Conservation (phyloP, 2,329 filamentous ascomycete genomes). For the Cryphonectria carpinicola region DNA sequence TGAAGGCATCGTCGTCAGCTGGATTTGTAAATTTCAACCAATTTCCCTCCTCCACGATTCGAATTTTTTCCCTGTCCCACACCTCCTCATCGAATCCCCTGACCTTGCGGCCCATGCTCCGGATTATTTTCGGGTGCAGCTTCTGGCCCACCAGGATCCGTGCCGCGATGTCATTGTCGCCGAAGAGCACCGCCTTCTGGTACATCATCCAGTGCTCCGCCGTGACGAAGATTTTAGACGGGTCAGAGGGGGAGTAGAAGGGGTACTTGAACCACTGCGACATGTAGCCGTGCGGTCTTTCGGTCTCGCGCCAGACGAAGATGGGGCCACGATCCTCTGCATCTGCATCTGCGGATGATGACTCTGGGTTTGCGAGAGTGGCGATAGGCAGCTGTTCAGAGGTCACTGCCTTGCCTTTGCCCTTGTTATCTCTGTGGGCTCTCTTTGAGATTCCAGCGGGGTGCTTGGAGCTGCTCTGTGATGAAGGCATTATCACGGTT, state of each 20-base stretch:
- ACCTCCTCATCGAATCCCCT: constrained; percentile 51
- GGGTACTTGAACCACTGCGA: constrained; percentile 63
- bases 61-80: constrained; percentile 56
- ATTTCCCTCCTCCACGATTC: constrained; percentile 62
- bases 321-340: constrained; percentile 30
- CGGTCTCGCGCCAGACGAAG: constrained; percentile 55
- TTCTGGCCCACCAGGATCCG: constrained; percentile 50
- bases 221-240: constrained; percentile 48
- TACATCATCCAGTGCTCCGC: constrained; percentile 63
- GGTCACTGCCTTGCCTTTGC: neutral
- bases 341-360: neutral
- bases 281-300: constrained; percentile 57
- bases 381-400: neutral
- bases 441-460: neutral
- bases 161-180: constrained; percentile 47
- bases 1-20: constrained; percentile 39
- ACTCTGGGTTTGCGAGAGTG: neutral
- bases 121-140: constrained; percentile 50
- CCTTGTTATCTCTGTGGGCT: neutral
- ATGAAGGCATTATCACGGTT: neutral
- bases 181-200: constrained; percentile 55
- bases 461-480: neutral
- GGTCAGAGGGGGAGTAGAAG: constrained; percentile 48
- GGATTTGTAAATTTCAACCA: constrained; percentile 60
- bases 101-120: constrained; percentile 59